Evolutionary conservation across 768 basidiomycete species (phyloP).

Genomic region (Ramaria rubella): DNA sequence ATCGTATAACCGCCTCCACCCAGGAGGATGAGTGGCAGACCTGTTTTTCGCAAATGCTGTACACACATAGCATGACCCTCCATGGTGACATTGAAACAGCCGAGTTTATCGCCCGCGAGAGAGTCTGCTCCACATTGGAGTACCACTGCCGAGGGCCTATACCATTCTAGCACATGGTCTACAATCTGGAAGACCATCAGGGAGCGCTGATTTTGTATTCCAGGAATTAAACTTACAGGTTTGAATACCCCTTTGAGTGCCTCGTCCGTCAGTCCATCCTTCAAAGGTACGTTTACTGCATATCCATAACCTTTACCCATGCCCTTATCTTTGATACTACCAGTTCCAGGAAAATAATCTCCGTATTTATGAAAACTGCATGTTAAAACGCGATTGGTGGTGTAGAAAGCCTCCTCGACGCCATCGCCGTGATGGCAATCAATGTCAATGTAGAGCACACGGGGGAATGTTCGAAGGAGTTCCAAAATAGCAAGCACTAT

Average conservation of each 20-base stretch:
- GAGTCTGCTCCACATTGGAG: constrained; percentile 97
- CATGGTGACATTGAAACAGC: constrained; percentile 95
- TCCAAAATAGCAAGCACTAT: constrained; percentile 94
- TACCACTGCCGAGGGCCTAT: constrained; percentile 78
- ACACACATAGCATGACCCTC: constrained; percentile 91
- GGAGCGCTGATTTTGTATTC: background rate
- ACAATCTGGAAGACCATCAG: constrained; percentile 50
- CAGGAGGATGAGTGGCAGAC: constrained; percentile 82
- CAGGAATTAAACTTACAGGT: constrained; percentile 53
- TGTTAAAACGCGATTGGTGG: constrained; percentile 95
- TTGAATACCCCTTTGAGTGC: constrained; percentile 84
- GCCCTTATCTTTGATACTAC: constrained; percentile 79
- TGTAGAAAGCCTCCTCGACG: constrained; percentile 98
- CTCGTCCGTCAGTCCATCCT: constrained; percentile 92
- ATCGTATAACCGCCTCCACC: constrained; percentile 98
- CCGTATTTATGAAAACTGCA: constrained; percentile 97
- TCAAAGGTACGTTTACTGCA: constrained; percentile 86
- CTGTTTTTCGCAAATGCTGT: constrained; percentile 72
- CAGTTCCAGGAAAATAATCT: constrained; percentile 89
- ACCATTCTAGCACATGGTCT: constrained; percentile 79
- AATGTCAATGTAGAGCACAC: constrained; percentile 96
- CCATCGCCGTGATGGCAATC: constrained; percentile 99
- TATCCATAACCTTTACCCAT: constrained; percentile 84
- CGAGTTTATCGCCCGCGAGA: constrained; percentile 89
- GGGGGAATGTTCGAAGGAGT: constrained; percentile 73